Base-by-base conservation (phyloP, 768 basidiomycete species). In the Tylopilus intermedius region DNA sequence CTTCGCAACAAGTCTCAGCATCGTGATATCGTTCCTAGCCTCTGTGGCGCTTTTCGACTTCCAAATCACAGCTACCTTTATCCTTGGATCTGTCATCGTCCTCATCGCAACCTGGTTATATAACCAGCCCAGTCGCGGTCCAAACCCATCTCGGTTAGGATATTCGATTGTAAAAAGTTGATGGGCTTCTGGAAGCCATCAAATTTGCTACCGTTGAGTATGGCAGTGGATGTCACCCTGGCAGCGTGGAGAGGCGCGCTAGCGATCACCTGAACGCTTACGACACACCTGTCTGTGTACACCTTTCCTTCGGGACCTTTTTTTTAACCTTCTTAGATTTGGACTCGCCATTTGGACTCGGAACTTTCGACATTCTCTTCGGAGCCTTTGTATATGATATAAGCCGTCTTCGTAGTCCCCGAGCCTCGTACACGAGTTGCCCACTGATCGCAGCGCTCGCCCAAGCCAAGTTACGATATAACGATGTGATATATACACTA, bases 1-100 rank as follows among this genome's bases (percentile, higher is more conserved):
- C 32, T 97, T 98, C 64, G 95, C 95, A 10, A 97, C 95, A 4
- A 90, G 87, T 57, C 76, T 98, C 56, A 89, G 87, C 71, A 97
- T 97, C 68, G 85, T 97, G 64, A 82, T 97, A 56, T 94, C 93
- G 24, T 98, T 96, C 81, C 76, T 94, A 51, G 93, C 89, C 2
- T 93, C 90, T 5, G 86, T 96, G 48, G 83, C 83, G 21, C 82
- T 97, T 35, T 97, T 98, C 78, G 75, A 88, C 67, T 93, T 94
- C 76, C 79, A 79, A 46, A 86, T 97, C 70, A 88, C 93, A 3
- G 75, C 84, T 54, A 83, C 89, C 0, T 98, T 98, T 67, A 70
- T 94, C 58, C 74, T 94, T 40, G 94, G 94, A 35, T 86, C 90
- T 0, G 74, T 78, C 33, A 78, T 90, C 59, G 95, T 97, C 44